phyloP scores from a whole-genome alignment of 23 red algal genomes.

The Pyropia haitanensis region DNA sequence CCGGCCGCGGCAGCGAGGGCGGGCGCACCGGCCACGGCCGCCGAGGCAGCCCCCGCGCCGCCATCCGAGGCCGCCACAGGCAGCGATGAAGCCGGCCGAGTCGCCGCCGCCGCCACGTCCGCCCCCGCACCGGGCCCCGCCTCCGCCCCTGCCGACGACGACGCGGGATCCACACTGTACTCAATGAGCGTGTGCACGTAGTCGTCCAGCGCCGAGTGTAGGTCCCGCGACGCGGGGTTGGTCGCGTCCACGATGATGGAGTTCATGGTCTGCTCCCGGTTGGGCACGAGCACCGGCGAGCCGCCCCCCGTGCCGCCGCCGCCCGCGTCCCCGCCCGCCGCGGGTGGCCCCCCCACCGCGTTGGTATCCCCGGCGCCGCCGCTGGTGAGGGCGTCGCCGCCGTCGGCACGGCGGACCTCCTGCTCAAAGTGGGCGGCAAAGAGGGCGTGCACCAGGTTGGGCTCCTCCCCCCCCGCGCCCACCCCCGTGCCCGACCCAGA shows the following conservation, averaged over 20 bases:
- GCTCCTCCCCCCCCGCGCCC: background rate
- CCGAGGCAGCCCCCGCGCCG: no score
- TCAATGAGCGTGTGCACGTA: conserved; percentile 49
- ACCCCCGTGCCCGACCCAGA: conserved; percentile 1
- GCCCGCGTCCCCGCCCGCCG: background rate
- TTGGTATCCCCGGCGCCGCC: background rate
- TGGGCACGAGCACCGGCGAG: background rate
- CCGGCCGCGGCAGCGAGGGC: no score
- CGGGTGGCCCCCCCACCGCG: no score
- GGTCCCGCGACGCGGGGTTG: conserved; percentile 24
- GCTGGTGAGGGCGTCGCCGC: background rate
- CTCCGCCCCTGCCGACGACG: no score
- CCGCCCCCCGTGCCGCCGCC: background rate
- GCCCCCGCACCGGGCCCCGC: no score
- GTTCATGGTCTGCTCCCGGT: conserved; percentile 30
- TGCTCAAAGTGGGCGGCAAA: conserved; percentile 71
- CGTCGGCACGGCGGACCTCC: conserved; percentile 15
- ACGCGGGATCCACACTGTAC: background rate
- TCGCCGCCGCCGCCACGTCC: no score
- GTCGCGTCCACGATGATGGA: conserved; percentile 71
- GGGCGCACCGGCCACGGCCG: no score
- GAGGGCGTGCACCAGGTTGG: conserved; percentile 44
- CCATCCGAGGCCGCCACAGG: no score
- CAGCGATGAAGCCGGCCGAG: no score
- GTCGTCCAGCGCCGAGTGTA: conserved; percentile 58